These are phyloP conservation scores for Malbranchea zuffiana DNA, from an alignment of 2,329 filamentous ascomycete species.

Conservation along the genomic window DNA sequence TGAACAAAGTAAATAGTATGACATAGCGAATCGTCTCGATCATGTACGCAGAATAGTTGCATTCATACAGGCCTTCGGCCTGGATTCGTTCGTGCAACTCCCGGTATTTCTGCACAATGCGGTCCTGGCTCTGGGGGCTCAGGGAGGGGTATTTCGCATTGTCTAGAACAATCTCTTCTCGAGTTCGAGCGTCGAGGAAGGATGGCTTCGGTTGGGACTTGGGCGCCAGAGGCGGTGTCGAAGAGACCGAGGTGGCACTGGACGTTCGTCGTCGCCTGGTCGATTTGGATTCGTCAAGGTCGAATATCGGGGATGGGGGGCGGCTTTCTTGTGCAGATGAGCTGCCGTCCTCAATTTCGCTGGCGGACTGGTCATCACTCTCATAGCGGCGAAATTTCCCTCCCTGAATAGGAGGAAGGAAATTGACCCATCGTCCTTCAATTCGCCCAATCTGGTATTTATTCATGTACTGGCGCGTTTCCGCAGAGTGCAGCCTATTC, in stretches of 20 bases:
- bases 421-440: slow-evolving; percentile 75
- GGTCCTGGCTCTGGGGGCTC: slow-evolving; percentile 60
- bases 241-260: slow-evolving; percentile 20
- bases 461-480: slow-evolving; percentile 65
- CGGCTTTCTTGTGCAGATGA: slow-evolving; percentile 42
- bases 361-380: not conserved
- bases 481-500: slow-evolving; percentile 65
- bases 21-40: slow-evolving; percentile 64
- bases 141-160: slow-evolving; percentile 69
- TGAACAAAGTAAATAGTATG: slow-evolving; percentile 51
- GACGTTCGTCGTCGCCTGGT: slow-evolving; percentile 30
- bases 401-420: slow-evolving; percentile 82
- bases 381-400: slow-evolving; percentile 57
- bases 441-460: slow-evolving; percentile 75
- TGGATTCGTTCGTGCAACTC: slow-evolving; percentile 59
- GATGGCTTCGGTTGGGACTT: slow-evolving; percentile 38
- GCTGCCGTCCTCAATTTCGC: slow-evolving; percentile 23
- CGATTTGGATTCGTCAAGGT: slow-evolving; percentile 37
- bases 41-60: slow-evolving; percentile 70
- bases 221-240: slow-evolving; percentile 15
- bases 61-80: slow-evolving; percentile 67
- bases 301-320: slow-evolving; percentile 49
- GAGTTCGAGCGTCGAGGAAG: slow-evolving; percentile 62
- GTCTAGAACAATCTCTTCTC: slow-evolving; percentile 64
- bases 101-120: slow-evolving; percentile 73